A percentile compares a stretch with the other conserved stretches of the same genome.
Evolutionary conservation across 192 early-diverging fungal species (phyloP).

Genomic region (Thoreauomyces humboldtii): DNA sequence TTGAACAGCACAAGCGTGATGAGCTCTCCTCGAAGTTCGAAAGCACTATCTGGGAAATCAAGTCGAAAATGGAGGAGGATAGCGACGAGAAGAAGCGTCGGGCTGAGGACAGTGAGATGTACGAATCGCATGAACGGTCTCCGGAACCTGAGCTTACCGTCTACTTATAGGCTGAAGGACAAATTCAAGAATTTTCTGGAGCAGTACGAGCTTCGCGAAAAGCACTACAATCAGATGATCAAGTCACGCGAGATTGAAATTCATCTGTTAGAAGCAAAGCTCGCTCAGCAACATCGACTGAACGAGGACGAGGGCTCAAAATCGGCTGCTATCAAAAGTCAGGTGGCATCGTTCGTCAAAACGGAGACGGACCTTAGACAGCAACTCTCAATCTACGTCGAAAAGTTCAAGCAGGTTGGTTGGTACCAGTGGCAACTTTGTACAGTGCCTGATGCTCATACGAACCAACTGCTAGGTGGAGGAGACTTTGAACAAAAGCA

Average conservation of each 20-base stretch:
- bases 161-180: constrained; percentile 49
- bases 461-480: constrained; percentile 45
- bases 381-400: constrained; percentile 59
- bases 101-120: constrained; percentile 49
- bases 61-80: constrained; percentile 49
- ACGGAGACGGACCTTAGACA: constrained; percentile 58
- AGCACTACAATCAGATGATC: constrained; percentile 59
- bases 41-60: constrained; percentile 58
- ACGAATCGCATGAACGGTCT: neutral
- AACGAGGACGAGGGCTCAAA: constrained; percentile 40
- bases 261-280: constrained; percentile 54
- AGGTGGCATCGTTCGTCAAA: constrained; percentile 49
- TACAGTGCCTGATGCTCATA: neutral
- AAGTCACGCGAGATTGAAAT: constrained; percentile 57
- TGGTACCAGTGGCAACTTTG: no score
- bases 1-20: constrained; percentile 55
- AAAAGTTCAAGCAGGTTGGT: constrained; percentile 56
- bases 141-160: neutral
- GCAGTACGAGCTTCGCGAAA: constrained; percentile 61
- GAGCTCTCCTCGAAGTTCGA: constrained; percentile 60
- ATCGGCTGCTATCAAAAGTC: constrained; percentile 36
- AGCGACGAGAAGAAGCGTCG: constrained; percentile 41
- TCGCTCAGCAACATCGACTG: constrained; percentile 47
- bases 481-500: constrained; percentile 64
- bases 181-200: constrained; percentile 57